Evolutionary conservation across 441 rosid genomes (phyloP).

Genomic region (Pelargonium myrrhifolium): DNA sequence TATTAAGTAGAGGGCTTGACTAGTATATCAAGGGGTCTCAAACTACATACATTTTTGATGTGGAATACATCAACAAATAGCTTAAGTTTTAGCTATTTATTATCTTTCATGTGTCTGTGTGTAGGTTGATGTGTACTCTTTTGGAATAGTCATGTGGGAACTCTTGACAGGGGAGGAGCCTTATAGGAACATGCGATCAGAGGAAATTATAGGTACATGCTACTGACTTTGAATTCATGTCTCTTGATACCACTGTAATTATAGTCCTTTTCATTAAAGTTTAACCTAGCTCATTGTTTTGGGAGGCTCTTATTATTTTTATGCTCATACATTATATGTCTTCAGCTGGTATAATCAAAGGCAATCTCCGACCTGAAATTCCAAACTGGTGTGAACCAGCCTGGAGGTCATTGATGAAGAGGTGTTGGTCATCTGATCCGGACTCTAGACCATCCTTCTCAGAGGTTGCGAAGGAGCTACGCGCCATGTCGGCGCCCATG

Average conservation of each 20-base stretch:
- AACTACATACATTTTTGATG: no score
- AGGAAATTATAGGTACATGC: slow-evolving; percentile 33
- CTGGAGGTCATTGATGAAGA: slow-evolving; percentile 55
- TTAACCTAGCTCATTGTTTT: neutral
- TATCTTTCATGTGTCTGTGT: neutral
- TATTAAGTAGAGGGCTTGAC: no score
- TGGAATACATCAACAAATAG: no score
- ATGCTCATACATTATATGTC: neutral
- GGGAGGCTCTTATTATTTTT: neutral
- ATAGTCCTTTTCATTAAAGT: no score
- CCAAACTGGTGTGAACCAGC: slow-evolving; percentile 48
- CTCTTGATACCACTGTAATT: neutral
- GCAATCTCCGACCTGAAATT: slow-evolving; percentile 40
- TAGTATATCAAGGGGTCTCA: no score
- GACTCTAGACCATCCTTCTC: slow-evolving; percentile 46
- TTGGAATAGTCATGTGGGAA: slow-evolving; percentile 45
- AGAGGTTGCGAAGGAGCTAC: slow-evolving; percentile 40
- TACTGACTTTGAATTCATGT: neutral
- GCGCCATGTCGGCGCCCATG: slow-evolving; percentile 47
- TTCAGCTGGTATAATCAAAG: slow-evolving; percentile 51
- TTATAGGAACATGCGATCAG: slow-evolving; percentile 26
- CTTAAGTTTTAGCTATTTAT: neutral
- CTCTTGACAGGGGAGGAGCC: slow-evolving; percentile 43
- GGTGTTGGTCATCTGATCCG: slow-evolving; percentile 55
- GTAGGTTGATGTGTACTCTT: slow-evolving; percentile 42